These are phyloP conservation scores for Cadophora malorum DNA, from an alignment of 2,329 filamentous ascomycete genomes.

Conservation along the genomic window DNA sequence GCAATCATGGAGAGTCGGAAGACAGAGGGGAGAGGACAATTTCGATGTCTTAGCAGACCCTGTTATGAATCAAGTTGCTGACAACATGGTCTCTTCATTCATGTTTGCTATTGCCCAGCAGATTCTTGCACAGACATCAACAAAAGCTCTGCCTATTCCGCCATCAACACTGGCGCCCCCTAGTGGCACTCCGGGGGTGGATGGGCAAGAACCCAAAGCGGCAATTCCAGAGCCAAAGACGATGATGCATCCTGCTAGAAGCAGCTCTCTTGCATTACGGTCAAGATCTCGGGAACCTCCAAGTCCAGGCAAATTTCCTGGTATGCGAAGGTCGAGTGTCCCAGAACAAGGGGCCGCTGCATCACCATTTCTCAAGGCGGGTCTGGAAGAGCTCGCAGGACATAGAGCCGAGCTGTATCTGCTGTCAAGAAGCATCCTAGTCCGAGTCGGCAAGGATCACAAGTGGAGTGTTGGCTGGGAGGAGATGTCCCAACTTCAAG, in stretches of 20 bases:
- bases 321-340: conserved; percentile 49
- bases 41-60: conserved; percentile 43
- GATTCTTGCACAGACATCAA: conserved; percentile 76
- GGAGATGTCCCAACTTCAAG: conserved; percentile 56
- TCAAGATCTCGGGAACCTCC: conserved; percentile 52
- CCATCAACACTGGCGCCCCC: conserved; percentile 57
- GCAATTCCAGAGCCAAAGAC: conserved; percentile 72
- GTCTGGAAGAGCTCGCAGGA: conserved; percentile 82
- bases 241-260: conserved; percentile 71
- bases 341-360: conserved; percentile 50
- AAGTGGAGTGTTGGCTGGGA: conserved; percentile 83
- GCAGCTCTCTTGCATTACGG: conserved; percentile 61
- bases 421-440: conserved; percentile 79
- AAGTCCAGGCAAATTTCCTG: conserved; percentile 62
- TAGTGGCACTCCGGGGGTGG: conserved; percentile 39
- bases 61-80: conserved; percentile 60
- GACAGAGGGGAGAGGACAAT: conserved; percentile 43
- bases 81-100: conserved; percentile 80
- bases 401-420: conserved; percentile 82
- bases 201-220: conserved; percentile 63
- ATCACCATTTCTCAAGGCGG: conserved; percentile 61
- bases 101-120: conserved; percentile 79
- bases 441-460: conserved; percentile 72
- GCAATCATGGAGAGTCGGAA: conserved; percentile 55
- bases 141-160: conserved; percentile 70